Conservation (phyloP, 352 stramenopile genomes). For the Plasmopara halstedii region DNA sequence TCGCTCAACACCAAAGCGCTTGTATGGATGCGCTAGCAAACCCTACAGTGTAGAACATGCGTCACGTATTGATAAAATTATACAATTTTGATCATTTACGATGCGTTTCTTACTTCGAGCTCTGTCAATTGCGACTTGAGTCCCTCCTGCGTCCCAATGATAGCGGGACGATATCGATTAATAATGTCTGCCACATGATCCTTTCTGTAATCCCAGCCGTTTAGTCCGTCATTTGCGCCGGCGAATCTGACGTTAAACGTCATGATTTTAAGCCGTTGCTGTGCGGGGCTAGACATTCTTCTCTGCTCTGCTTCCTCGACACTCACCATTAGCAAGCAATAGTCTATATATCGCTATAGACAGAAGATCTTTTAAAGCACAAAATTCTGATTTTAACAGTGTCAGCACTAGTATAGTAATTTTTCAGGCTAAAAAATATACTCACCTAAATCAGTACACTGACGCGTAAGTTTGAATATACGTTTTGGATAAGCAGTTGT, state of each 20-base stretch:
- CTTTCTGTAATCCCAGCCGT: constrained; percentile 66
- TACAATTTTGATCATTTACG: background rate
- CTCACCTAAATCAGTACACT: no score
- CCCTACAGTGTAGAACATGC: constrained; percentile 9
- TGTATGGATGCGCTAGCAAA: constrained; percentile 51
- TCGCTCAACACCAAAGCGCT: constrained; percentile 62
- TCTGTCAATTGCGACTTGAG: constrained; percentile 64
- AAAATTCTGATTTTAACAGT: no score
- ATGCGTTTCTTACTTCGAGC: constrained; percentile 24
- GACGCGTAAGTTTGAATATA: no score
- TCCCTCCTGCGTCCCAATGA: constrained; percentile 72
- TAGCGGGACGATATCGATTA: constrained; percentile 56
- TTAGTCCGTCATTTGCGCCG: constrained; percentile 47
- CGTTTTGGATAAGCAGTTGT: no score
- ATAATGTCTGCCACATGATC: constrained; percentile 68
- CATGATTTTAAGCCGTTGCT: constrained; percentile 64
- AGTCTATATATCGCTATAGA: no score
- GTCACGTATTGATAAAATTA: background rate
- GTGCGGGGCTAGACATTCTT: constrained; percentile 24
- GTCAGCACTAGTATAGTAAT: no score
- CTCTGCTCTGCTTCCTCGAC: constrained; percentile 5
- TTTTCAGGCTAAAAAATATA: no score
- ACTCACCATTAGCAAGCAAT: background rate
- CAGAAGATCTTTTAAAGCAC: no score
- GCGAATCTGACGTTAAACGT: constrained; percentile 81